A percentile compares a stretch with the other conserved stretches of the same genome.
Evolutionary conservation across 257 asterid genomes (phyloP).

Genomic region (Solanum okadae): DNA sequence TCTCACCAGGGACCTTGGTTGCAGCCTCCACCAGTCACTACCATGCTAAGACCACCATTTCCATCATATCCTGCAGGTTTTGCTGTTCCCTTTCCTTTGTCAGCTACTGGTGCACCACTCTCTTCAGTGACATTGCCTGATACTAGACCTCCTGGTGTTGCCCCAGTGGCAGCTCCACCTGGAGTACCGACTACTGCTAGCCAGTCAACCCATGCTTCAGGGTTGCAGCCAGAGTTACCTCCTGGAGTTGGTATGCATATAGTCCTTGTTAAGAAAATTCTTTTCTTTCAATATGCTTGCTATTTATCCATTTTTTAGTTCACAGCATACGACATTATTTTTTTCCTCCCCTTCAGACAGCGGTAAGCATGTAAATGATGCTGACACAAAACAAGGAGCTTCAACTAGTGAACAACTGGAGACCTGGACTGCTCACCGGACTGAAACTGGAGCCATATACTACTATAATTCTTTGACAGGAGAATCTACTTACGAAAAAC

Average conservation of each 20-base stretch:
- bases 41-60: constrained; percentile 61
- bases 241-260: constrained; percentile 58
- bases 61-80: constrained; percentile 49
- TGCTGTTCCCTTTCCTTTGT: constrained; percentile 52
- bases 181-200: constrained; percentile 34
- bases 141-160: constrained; percentile 80
- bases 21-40: constrained; percentile 59
- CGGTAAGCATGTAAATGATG: constrained; percentile 20
- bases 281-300: background rate
- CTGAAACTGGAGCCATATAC: constrained; percentile 74
- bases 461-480: constrained; percentile 83
- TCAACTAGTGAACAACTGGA: constrained; percentile 36
- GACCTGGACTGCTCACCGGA: constrained; percentile 91
- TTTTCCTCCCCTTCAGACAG: constrained; percentile 22
- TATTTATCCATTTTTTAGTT: background rate
- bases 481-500: constrained; percentile 92
- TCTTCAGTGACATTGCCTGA: constrained; percentile 48
- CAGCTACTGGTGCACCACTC: constrained; percentile 31
- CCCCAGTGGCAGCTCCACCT: constrained; percentile 34
- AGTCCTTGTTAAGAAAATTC: constrained; percentile 5
- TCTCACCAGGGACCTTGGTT: constrained; percentile 71
- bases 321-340: background rate
- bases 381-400: constrained; percentile 35
- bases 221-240: constrained; percentile 40
- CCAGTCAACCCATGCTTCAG: constrained; percentile 30